Evolutionary conservation across 2,329 filamentous ascomycete genomes (phyloP), one percentile per base, ranked within the genome.

Genomic region (Neocatenulostroma microsporum): DNA sequence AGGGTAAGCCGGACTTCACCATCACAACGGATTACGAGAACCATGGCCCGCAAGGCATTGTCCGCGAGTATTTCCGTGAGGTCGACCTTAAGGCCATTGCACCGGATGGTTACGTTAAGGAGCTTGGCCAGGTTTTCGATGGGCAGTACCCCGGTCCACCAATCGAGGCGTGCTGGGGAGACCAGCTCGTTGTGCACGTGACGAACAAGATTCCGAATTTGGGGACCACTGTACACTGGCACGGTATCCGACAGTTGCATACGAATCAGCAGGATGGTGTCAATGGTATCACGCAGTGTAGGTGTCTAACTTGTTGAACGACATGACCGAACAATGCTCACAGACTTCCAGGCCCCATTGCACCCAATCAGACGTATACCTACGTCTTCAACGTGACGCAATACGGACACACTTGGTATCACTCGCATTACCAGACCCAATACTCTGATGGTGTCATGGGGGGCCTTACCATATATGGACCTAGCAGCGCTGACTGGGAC

Each of bases 221-320:
- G 32, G 70, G 68, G 21, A 72, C 69, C 6, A 56, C 65, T 7
- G 60, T 73, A 25, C 70, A 73, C 44, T 73, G 66, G 64, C 70
- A 74, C 41, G 70, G 70, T 21, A 52, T 73, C 9, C 54, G 68
- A 19, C 65, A 66, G 41, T 68, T 57, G 41, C 70, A 68, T 47
- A 75, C 69, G 2, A 77, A 77, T 49, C 51, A 63, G 13, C 60
- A 66, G 40, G 69, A 72, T 35, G 69, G 69, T 21, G 66, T 64
- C 30, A 61, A 61, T 32, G 63, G 64, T n/a, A 53, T 74, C 15
- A 73, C 70, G n/a, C 78, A 85, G 55, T 85, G 48, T 32, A 18
- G 3, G 18, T 11, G 6, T 32, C 27, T 8, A 8, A 9, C 30
- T 13, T 13, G 7, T 2, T 13, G 20, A n/a, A n/a, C n/a, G n/a